Evolutionary conservation across 2,329 filamentous ascomycete genomes (phyloP).

Genomic region (Biscogniauxia mediterranea): DNA sequence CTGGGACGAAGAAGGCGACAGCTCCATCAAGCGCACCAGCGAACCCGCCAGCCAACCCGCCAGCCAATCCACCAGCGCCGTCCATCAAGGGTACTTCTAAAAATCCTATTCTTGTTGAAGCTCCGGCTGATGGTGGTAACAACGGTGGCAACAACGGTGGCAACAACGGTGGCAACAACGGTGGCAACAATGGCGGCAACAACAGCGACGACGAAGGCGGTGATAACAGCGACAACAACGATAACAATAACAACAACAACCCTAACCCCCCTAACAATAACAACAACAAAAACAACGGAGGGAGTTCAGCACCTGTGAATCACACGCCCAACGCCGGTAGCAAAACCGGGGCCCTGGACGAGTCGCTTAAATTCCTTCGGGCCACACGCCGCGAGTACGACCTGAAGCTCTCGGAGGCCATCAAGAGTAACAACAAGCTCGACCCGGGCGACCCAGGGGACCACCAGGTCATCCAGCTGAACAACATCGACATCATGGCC

Average conservation of each 20-base stretch:
- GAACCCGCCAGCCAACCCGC: too few species aligned
- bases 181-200: too few species aligned
- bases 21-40: too few species aligned
- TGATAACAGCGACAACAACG: too few species aligned
- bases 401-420: background rate
- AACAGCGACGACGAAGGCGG: too few species aligned
- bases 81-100: too few species aligned
- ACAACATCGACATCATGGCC: conserved; percentile 25
- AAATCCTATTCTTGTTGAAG: too few species aligned
- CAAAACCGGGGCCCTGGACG: background rate
- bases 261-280: background rate
- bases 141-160: background rate
- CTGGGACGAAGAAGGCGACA: too few species aligned
- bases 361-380: conserved; percentile 4
- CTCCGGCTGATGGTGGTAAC: background rate
- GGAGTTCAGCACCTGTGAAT: background rate
- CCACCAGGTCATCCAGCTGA: conserved; percentile 9
- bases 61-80: too few species aligned
- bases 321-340: too few species aligned
- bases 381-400: conserved; percentile 5
- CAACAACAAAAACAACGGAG: background rate
- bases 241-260: background rate
- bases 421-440: conserved; percentile 11
- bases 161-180: too few species aligned
- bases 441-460: conserved; percentile 22